A percentile compares a stretch with the other conserved stretches of the same genome.
Conservation (phyloP, 2,329 filamentous ascomycete genomes). For the Macrophomina pseudophaseolina region DNA sequence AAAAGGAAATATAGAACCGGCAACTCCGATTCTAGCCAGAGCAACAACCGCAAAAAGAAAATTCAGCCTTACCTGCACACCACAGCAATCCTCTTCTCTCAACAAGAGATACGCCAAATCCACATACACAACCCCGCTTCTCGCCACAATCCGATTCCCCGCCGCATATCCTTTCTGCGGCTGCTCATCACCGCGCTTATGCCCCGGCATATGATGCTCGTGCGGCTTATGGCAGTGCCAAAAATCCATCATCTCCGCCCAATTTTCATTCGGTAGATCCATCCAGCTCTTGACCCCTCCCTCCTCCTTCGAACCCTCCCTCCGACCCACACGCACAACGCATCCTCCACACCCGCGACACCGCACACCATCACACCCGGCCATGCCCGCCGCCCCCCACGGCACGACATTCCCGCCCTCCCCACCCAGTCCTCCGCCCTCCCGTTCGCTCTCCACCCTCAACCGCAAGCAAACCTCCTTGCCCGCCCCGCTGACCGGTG, state of each 20-base stretch:
- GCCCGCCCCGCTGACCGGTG: conserved; percentile 53
- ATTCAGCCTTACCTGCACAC: conserved; percentile 49
- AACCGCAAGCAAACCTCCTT: conserved; percentile 61
- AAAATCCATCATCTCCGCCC: conserved; percentile 99
- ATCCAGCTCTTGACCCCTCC: conserved; percentile 68
- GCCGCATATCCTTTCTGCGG: conserved; percentile 78
- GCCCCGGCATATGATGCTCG: conserved; percentile 62
- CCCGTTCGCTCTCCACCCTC: conserved; percentile 42
- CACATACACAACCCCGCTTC: conserved; percentile 73
- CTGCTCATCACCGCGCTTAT: conserved; percentile 40
- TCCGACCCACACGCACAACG: conserved; percentile 32
- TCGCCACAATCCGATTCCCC: conserved; percentile 72
- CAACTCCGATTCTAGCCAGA: no score
- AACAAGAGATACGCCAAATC: conserved; percentile 81
- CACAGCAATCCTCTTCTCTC: conserved; percentile 66
- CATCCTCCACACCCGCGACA: conserved; percentile 36
- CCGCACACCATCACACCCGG: conserved; percentile 31
- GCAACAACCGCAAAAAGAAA: no score
- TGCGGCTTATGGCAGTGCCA: conserved; percentile 98
- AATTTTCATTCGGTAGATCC: conserved; percentile 93
- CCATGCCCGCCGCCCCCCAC: conserved; percentile 49
- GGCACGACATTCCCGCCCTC: conserved; percentile 46
- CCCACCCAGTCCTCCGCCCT: conserved; percentile 35
- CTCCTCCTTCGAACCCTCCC: conserved; percentile 25
- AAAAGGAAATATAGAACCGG: no score